Evolutionary conservation across 2,329 filamentous ascomycete species (phyloP).

Genomic region (Cladorrhinum sp.): DNA sequence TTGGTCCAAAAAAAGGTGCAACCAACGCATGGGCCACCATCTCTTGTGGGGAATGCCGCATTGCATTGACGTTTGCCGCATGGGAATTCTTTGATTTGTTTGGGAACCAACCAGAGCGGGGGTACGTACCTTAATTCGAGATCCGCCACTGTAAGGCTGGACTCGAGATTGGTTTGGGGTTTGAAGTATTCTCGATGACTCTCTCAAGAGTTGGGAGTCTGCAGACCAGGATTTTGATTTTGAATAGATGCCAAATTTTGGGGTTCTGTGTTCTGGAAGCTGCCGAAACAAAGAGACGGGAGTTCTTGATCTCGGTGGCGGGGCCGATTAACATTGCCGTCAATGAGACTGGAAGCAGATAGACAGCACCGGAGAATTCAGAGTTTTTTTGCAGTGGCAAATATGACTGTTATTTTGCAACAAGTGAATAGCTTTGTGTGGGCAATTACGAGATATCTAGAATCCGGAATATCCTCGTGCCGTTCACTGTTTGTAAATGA

Average conservation of each 20-base stretch:
- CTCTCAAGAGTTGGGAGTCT: not conserved
- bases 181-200: not conserved
- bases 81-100: not conserved
- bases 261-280: not conserved
- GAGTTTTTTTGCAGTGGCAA: not conserved
- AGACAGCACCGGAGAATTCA: not conserved
- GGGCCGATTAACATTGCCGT: not conserved
- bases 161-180: not conserved
- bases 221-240: not conserved
- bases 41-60: slow-evolving; percentile 15
- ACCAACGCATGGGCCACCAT: slow-evolving; percentile 21
- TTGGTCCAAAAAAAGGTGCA: slow-evolving; percentile 28
- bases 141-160: slow-evolving; percentile 17
- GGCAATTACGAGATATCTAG: not conserved
- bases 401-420: not conserved
- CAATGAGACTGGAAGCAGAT: not conserved
- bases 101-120: slow-evolving; percentile 17
- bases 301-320: not conserved
- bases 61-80: slow-evolving; percentile 8
- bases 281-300: not conserved
- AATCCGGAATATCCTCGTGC: not conserved
- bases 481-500: not conserved
- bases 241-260: not conserved
- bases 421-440: not conserved
- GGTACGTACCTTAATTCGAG: slow-evolving; percentile 21